These are phyloP conservation scores for Stemphylium beticola DNA, from an alignment of 2,329 filamentous ascomycete species.

Conservation along the genomic window DNA sequence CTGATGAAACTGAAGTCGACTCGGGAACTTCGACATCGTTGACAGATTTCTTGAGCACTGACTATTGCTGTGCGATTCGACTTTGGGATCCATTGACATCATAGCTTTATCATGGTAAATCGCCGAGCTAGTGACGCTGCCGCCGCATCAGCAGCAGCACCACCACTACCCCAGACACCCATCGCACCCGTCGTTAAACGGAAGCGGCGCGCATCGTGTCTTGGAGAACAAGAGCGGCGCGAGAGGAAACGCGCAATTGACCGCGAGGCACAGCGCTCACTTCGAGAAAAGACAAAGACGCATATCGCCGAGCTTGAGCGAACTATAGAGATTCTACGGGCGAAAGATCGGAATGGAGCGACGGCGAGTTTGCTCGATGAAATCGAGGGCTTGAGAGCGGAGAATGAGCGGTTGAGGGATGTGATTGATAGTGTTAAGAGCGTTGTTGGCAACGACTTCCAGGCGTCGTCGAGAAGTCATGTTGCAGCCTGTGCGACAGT, in stretches of 20 bases:
- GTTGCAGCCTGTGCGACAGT: constrained; percentile 4
- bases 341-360: constrained; percentile 42
- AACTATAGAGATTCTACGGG: constrained; percentile 43
- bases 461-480: constrained; percentile 16
- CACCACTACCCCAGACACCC: constrained; percentile 19
- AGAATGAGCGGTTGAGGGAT: constrained; percentile 44
- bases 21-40: background rate
- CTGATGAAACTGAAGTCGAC: background rate
- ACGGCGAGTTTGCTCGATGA: constrained; percentile 41
- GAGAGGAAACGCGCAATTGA: constrained; percentile 47
- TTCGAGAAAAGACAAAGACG: constrained; percentile 47
- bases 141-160: too few species aligned
- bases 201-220: constrained; percentile 42
- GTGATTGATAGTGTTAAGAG: constrained; percentile 45
- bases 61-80: background rate
- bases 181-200: constrained; percentile 36
- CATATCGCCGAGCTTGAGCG: constrained; percentile 47
- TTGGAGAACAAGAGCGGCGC: constrained; percentile 44
- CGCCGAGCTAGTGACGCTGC: constrained; percentile 33
- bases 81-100: constrained; percentile 8
- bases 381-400: constrained; percentile 38
- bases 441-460: constrained; percentile 34
- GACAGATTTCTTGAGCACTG: background rate
- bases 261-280: constrained; percentile 44
- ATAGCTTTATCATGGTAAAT: constrained; percentile 5